Percentiles rank a stretch among this genome's conserved stretches.
Evolutionary conservation across 192 early-diverging fungal species (phyloP).

Genomic region (Umbelopsis vinacea): DNA sequence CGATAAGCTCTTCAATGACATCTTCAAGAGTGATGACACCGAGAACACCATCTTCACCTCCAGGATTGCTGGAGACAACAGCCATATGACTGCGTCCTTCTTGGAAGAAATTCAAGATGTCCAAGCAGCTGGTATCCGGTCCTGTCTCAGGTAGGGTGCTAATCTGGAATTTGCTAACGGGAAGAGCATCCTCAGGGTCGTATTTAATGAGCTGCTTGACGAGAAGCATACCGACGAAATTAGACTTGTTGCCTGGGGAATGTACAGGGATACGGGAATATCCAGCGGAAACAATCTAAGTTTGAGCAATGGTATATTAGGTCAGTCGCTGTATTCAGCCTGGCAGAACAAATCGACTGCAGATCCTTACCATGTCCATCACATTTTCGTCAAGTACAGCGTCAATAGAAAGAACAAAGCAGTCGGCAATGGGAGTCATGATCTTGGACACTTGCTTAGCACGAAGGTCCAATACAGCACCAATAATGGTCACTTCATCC

Average conservation of each 20-base stretch:
- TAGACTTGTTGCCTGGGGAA: conserved; percentile 54
- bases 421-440: conserved; percentile 74
- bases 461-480: conserved; percentile 75
- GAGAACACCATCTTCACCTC: conserved; percentile 57
- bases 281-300: conserved; percentile 66
- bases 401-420: conserved; percentile 69
- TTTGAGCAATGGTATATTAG: conserved; percentile 25
- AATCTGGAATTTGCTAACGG: conserved; percentile 62
- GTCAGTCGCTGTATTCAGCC: background rate
- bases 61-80: conserved; percentile 57
- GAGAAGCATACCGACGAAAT: conserved; percentile 80
- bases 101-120: conserved; percentile 85
- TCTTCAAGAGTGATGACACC: conserved; percentile 83
- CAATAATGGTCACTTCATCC: conserved; percentile 83
- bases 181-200: conserved; percentile 70
- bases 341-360: background rate
- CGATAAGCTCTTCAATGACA: conserved; percentile 84
- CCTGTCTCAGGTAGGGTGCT: conserved; percentile 58
- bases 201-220: conserved; percentile 76
- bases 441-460: conserved; percentile 69
- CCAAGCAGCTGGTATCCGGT: conserved; percentile 63
- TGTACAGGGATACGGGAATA: conserved; percentile 82
- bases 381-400: conserved; percentile 61
- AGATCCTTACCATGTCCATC: conserved; percentile 46
- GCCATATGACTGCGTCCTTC: conserved; percentile 85